Conservation (phyloP, 805 yeast species). For the Candida sithepensis region DNA sequence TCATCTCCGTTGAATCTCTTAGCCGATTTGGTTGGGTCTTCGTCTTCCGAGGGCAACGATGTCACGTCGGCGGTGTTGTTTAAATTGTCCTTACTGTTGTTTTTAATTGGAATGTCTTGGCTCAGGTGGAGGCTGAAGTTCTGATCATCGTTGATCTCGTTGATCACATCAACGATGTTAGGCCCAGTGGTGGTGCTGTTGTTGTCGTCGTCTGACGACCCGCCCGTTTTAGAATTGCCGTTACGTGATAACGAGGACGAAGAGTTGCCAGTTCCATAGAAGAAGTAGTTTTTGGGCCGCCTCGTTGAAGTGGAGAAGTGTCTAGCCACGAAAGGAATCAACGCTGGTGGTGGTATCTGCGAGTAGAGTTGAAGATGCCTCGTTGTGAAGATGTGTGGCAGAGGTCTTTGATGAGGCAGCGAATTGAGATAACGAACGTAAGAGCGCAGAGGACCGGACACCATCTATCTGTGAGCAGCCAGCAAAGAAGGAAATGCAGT, state of each 20-base stretch:
- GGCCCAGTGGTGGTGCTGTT: conserved; percentile 17
- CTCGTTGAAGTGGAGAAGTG: not conserved
- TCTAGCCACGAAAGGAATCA: not conserved
- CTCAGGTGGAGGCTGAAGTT: conserved; percentile 14
- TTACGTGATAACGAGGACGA: not conserved
- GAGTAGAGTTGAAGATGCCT: no score
- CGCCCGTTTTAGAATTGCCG: conserved; percentile 1
- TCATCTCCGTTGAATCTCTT: not conserved
- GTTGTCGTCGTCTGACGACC: conserved; percentile 3
- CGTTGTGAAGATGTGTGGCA: no score
- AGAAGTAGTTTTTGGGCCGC: conserved; percentile 11
- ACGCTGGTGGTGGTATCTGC: no score
- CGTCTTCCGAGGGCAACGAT: no score
- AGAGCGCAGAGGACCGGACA: no score
- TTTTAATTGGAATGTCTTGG: not conserved
- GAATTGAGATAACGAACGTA: no score
- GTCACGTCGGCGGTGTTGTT: no score
- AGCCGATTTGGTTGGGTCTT: not conserved
- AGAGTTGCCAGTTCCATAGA: conserved; percentile 8
- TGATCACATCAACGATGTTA: conserved; percentile 26
- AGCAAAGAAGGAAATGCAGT: no score
- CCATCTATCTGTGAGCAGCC: no score
- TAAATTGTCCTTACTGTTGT: not conserved
- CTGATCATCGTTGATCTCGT: conserved; percentile 28
- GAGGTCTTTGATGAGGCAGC: no score